Conservation (phyloP, 768 basidiomycete species). For the Agaricus subrufescens region DNA sequence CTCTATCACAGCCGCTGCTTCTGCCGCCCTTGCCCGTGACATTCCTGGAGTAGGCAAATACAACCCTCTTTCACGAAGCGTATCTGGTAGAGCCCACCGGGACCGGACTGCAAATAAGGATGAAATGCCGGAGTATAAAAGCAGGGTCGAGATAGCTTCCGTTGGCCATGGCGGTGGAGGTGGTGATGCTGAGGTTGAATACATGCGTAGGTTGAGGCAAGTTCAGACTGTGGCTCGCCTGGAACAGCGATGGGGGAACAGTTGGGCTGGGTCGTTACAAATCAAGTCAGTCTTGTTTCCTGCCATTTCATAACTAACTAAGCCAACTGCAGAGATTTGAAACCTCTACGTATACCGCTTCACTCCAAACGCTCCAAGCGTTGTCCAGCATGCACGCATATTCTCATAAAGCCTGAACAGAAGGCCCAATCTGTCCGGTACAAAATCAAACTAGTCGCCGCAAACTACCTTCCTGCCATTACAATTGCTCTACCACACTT, state of each 20-base stretch:
- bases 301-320: neutral
- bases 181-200: constrained; percentile 67
- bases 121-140: constrained; percentile 74
- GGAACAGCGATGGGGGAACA: constrained; percentile 77
- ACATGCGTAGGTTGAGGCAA: constrained; percentile 59
- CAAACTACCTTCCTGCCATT: constrained; percentile 90
- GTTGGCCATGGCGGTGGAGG: constrained; percentile 55
- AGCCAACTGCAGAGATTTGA: constrained; percentile 57
- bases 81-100: constrained; percentile 42
- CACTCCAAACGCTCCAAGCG: constrained; percentile 95
- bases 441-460: constrained; percentile 96
- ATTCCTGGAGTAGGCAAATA: constrained; percentile 80
- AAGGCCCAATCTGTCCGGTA: constrained; percentile 92
- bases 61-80: constrained; percentile 52
- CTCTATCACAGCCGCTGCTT: constrained; percentile 85
- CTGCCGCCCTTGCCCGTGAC: constrained; percentile 84
- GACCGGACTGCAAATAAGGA: constrained; percentile 69
- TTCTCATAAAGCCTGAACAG: constrained; percentile 96
- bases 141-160: constrained; percentile 59
- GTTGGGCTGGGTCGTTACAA: constrained; percentile 69
- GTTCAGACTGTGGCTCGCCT: constrained; percentile 61
- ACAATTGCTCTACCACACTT: constrained; percentile 63
- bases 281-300: constrained; percentile 46
- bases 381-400: constrained; percentile 90
- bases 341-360: constrained; percentile 86